A percentile compares a stretch with the other conserved stretches of the same genome.
Evolutionary conservation across 2,329 filamentous ascomycete species (phyloP).

Genomic region (Kalaharituber pfeilii): DNA sequence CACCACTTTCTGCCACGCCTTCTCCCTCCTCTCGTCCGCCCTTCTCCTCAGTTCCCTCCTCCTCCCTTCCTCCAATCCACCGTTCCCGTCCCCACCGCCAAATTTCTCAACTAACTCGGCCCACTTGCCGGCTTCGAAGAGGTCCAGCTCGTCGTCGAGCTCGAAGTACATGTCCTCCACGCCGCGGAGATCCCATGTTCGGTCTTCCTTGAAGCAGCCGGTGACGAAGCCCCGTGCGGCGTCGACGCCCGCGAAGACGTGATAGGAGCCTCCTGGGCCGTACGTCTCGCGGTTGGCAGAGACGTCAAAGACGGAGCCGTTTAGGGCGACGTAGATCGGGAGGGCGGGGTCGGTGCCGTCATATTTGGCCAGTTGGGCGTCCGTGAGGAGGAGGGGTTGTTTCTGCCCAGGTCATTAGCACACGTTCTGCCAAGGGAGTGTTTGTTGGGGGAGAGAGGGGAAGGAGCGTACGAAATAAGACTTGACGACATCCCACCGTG

Average conservation of each 20-base stretch:
- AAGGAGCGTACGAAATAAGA: conserved; percentile 41
- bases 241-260: conserved; percentile 71
- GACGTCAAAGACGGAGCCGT: conserved; percentile 74
- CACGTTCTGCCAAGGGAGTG: no score
- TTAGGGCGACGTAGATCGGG: conserved; percentile 81
- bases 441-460: background rate
- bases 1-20: conserved; percentile 47
- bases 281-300: conserved; percentile 51
- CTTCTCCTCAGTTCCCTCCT: conserved; percentile 32
- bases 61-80: conserved; percentile 24
- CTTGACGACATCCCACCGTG: conserved; percentile 35
- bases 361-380: conserved; percentile 53
- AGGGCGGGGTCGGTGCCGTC: conserved; percentile 57
- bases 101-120: conserved; percentile 2
- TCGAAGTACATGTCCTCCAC: conserved; percentile 72
- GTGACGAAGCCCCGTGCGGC: conserved; percentile 81
- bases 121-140: conserved; percentile 6
- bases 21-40: conserved; percentile 44
- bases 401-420: no score
- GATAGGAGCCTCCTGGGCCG: conserved; percentile 71
- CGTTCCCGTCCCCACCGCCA: conserved; percentile 5
- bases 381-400: conserved; percentile 39
- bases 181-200: conserved; percentile 67
- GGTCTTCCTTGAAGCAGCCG: conserved; percentile 76
- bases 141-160: conserved; percentile 41